Base-by-base conservation (phyloP, 1,139 yeast genomes). In the Lizanozyma gosingica region DNA sequence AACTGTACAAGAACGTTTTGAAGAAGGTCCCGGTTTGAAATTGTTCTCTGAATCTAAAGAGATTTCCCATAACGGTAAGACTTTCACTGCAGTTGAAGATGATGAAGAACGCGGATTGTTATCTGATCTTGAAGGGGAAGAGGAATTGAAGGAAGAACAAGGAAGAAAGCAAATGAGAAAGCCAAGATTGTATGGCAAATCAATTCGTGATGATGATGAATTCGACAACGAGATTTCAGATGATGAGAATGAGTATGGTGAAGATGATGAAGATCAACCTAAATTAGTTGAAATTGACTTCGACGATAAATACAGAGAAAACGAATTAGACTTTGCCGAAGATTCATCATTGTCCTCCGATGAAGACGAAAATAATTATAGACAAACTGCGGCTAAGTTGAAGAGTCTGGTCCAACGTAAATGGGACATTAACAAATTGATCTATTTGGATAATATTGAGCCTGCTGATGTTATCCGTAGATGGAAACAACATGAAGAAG, bases 361-460 rank as follows among this genome's bases (percentile, higher is more conserved):
- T 15, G 54, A 54, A 6, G 56, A 52, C 1, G 53, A 49, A n/a
- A 51, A 48, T 4, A 50, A 54, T 38, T 47, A 72, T 66, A 41
- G 64, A 53, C 27, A 49, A 42, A 44, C 59, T 45, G 48, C 59
- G 55, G 41, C 73, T 62, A 71, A 67, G 56, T 59, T 66, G 47
- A 43, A 58, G 54, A 53, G 62, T 33, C 49, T 65, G 22, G 67
- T 68, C 2, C 52, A 64, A 60, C 59, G 77, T 68, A 63, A 67
- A 45, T 85, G 94, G 90, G 85, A 92, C 57, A 77, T 92, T 45
- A 80, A 83, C 52, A 86, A 84, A 55, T 65, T 92, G 42, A 65
- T 92, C 9, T 92, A 92, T 57, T 71, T 83, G 76, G 78, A 80
- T 41, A 83, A 84, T 49, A 66, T 87, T 35, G 76, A 80, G 6